Conservation (phyloP, 2,329 filamentous ascomycete species). For the Neonectria faginata region DNA sequence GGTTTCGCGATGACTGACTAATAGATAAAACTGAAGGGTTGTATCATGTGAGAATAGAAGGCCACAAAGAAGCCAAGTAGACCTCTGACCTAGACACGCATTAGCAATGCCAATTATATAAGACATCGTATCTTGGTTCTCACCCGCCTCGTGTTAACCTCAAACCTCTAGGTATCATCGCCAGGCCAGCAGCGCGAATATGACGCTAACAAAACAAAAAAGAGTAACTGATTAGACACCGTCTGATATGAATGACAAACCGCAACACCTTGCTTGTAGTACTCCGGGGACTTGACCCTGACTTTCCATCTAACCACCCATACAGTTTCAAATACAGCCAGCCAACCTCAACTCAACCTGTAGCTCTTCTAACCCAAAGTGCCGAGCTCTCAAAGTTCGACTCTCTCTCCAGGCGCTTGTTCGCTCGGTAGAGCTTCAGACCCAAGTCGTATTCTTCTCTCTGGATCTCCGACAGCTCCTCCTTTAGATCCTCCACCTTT, state of each 20-base stretch:
- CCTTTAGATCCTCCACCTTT: constrained; percentile 74
- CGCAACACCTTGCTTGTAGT: constrained; percentile 40
- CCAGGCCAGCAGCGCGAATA: constrained; percentile 30
- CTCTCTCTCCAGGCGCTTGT: constrained; percentile 79
- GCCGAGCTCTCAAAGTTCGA: constrained; percentile 73
- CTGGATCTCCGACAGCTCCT: constrained; percentile 78
- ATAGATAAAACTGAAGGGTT: neutral
- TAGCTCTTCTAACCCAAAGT: constrained; percentile 84
- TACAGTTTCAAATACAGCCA: constrained; percentile 13
- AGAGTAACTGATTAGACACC: constrained; percentile 35
- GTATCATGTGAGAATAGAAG: neutral
- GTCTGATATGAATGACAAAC: constrained; percentile 40
- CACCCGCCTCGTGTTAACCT: constrained; percentile 22
- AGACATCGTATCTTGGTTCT: constrained; percentile 26
- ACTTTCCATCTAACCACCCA: constrained; percentile 19
- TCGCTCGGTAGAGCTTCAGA: constrained; percentile 77
- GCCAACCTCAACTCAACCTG: constrained; percentile 59
- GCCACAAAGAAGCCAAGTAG: neutral
- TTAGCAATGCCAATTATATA: neutral
- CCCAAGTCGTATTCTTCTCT: constrained; percentile 84
- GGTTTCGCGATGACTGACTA: neutral
- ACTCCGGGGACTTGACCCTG: constrained; percentile 13
- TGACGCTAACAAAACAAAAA: constrained; percentile 29
- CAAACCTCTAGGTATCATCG: constrained; percentile 30
- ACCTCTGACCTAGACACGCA: neutral